Percentiles rank a stretch among this genome's conserved stretches.
phyloP scores from a whole-genome alignment of 768 basidiomycete genomes.

The Mycena galericulata region DNA sequence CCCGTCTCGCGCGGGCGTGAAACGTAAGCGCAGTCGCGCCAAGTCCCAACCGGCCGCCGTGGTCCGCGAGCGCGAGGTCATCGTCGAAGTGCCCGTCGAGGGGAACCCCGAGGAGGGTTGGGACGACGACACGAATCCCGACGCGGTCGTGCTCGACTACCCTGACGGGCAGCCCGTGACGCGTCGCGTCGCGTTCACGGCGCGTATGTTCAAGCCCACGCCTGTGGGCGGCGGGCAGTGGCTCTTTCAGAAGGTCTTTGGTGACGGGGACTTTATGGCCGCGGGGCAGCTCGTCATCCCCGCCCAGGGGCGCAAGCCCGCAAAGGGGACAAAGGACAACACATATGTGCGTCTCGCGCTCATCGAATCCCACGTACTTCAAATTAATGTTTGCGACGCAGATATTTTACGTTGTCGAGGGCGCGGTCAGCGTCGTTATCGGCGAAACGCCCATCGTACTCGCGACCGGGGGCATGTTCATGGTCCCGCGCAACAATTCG shows the following conservation, averaged over 20 bases:
- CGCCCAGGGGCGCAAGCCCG: constrained; percentile 79
- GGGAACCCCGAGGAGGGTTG: constrained; percentile 79
- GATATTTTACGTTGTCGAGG: constrained; percentile 82
- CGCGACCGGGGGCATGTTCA: constrained; percentile 86
- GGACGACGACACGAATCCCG: constrained; percentile 83
- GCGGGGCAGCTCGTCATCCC: constrained; percentile 91
- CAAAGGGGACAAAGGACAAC: constrained; percentile 93
- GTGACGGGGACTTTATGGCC: constrained; percentile 91
- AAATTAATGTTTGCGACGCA: too few relatives aligned
- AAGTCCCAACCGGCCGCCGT: background rate
- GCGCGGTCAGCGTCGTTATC: constrained; percentile 87
- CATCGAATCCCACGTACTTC: background rate
- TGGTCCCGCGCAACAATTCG: constrained; percentile 92
- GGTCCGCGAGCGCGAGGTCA: constrained; percentile 46
- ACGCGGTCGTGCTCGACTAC: constrained; percentile 78
- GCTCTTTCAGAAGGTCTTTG: constrained; percentile 92
- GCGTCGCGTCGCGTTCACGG: constrained; percentile 88
- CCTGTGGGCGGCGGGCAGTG: constrained; percentile 67
- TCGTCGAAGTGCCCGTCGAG: constrained; percentile 43
- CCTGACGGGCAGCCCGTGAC: constrained; percentile 68
- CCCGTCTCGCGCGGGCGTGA: constrained; percentile 26
- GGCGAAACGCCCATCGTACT: constrained; percentile 84
- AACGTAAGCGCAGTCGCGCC: constrained; percentile 49
- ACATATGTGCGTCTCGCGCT: constrained; percentile 74
- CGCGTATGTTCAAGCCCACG: constrained; percentile 69